These are phyloP conservation scores for Eucalyptus caleyi DNA, from an alignment of 345 rosid genomes.

Conservation along the genomic window DNA sequence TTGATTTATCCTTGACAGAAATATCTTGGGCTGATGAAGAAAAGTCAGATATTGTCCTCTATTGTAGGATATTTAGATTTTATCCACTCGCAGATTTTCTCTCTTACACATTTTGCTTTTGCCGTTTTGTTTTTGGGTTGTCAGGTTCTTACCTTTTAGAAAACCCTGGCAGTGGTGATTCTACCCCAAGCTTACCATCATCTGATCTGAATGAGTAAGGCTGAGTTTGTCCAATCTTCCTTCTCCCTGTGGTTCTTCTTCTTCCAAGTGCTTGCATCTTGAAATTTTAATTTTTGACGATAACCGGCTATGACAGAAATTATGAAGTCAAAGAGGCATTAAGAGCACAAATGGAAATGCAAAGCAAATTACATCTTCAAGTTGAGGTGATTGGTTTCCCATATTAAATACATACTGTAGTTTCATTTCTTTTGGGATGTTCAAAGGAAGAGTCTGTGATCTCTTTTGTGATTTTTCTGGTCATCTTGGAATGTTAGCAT, in stretches of 20 bases:
- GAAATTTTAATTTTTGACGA: neutral
- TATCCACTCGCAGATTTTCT: neutral
- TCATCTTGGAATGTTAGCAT: neutral
- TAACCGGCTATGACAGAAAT: conserved; percentile 18
- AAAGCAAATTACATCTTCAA: conserved; percentile 70
- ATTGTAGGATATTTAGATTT: neutral
- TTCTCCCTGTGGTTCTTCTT: neutral
- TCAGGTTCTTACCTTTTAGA: conserved; percentile 44
- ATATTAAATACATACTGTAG: neutral
- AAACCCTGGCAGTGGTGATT: conserved; percentile 16
- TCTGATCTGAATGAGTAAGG: conserved; percentile 65
- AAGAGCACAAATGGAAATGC: conserved; percentile 78
- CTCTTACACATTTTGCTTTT: neutral
- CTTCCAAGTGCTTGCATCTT: neutral
- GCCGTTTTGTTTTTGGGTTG: conserved; percentile 4
- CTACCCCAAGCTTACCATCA: conserved; percentile 25
- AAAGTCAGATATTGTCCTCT: neutral
- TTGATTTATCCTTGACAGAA: neutral
- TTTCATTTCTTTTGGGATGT: neutral
- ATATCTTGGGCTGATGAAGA: neutral
- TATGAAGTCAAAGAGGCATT: conserved; percentile 62
- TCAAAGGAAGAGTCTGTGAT: neutral
- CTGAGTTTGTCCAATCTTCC: neutral
- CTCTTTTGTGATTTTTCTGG: neutral
- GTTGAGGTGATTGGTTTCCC: conserved; percentile 37